Conservation (phyloP, 169 alveolate species). For the Plasmodium falciparum region DNA sequence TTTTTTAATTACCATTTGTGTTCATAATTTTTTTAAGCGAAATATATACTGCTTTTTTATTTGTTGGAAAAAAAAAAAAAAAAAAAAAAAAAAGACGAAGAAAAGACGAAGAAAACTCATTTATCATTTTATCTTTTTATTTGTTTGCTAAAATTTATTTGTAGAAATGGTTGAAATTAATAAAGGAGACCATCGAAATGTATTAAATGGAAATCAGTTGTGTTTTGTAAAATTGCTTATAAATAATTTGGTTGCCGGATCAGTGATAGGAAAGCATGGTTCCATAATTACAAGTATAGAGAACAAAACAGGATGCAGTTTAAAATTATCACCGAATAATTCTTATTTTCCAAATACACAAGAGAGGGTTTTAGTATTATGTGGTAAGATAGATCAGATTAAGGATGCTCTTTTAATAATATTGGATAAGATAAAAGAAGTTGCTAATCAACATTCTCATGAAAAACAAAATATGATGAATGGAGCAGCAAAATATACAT, state of each 20-base stretch:
- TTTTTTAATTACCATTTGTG: no score
- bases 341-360: constrained; percentile 75
- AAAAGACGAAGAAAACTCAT: background rate
- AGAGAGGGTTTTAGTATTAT: constrained; percentile 57
- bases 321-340: constrained; percentile 64
- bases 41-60: background rate
- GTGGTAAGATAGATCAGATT: constrained; percentile 69
- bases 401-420: constrained; percentile 60
- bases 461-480: constrained; percentile 29
- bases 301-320: constrained; percentile 73
- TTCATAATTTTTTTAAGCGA: no score
- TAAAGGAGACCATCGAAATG: constrained; percentile 11
- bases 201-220: constrained; percentile 1
- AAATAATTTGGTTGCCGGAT: constrained; percentile 75
- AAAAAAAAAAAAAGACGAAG: constrained; percentile 11
- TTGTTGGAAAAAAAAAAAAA: background rate
- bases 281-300: constrained; percentile 67
- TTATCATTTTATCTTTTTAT: background rate
- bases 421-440: constrained; percentile 62
- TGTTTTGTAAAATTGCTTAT: constrained; percentile 75
- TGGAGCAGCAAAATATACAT: constrained; percentile 44
- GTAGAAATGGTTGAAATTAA: constrained; percentile 35
- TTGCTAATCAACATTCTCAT: constrained; percentile 9
- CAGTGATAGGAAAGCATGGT: constrained; percentile 74
- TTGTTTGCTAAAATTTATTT: background rate